Base-by-base conservation (phyloP, 352 stramenopile genomes). In the Nothophytophthora sp. region DNA sequence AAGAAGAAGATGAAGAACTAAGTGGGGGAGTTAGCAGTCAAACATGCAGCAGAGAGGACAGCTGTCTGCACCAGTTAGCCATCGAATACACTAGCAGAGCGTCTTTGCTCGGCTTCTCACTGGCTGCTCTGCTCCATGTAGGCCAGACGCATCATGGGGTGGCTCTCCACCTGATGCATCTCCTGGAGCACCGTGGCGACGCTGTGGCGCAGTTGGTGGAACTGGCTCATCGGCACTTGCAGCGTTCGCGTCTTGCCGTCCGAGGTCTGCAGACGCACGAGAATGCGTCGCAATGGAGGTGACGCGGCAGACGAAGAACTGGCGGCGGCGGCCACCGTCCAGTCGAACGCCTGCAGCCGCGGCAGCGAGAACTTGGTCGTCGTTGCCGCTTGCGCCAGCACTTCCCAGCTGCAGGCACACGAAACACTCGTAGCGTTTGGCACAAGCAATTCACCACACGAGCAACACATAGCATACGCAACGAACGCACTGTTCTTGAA, bases 1-100 rank as follows among this genome's bases (percentile, higher is more conserved):
- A 92, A 87, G 67, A 94, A 92, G 67, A 75, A 76, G 42, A 90
- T 90, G 80, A 90, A 88, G 60, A 90, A 85, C 52, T 90, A 85
- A 46, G 38, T 35, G 25, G 12, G 8, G 23, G 38, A 36, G 35
- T 22, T 46, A n/a, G 33, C 16, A 19, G 33, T 20, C 6, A 7
- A 38, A 16, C 33, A 38, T 18, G 15, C n/a, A 39, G 24, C 20
- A 13, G 28, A 25, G 39, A 30, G 40, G 46, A 27, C 29, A 50
- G 34, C 8, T 32, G 22, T 22, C 23, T 39, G 12, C 19, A 18
- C 12, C 13, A 18, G 34, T 39, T 23, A 39, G 23, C 4, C 34
- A 39, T 20, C 34, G 11, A 18, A 39, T 20, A 24, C 34, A 15
- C 16, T 24, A 18, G n/a, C 23, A 39, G 34, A 29, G 20, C 25